A percentile compares a stretch with the other conserved stretches of the same genome.
Conservation (phyloP, 768 basidiomycete species). For the Mycena alexandri region DNA sequence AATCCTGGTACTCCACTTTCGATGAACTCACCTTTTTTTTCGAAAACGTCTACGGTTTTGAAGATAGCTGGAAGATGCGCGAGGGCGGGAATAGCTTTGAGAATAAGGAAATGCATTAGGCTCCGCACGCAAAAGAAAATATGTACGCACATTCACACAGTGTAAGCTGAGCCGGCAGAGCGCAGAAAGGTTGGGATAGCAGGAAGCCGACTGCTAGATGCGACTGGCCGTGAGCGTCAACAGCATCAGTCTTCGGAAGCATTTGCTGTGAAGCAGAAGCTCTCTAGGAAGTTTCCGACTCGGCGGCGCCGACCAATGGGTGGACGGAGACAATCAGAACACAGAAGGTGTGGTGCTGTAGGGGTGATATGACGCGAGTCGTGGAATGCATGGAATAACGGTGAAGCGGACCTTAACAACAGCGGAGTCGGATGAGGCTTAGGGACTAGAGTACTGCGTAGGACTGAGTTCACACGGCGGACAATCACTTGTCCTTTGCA, state of each 20-base stretch:
- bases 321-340: slow-evolving; percentile 1
- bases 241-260: slow-evolving; percentile 6
- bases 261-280: slow-evolving; percentile 1
- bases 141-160: background rate
- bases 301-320: slow-evolving; percentile 3
- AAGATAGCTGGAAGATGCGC: background rate
- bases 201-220: slow-evolving; percentile 4
- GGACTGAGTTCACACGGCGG: background rate
- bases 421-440: background rate
- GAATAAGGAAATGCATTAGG: slow-evolving; percentile 1
- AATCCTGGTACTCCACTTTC: no score
- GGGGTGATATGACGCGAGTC: slow-evolving; percentile 7
- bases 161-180: background rate
- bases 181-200: slow-evolving; percentile 4
- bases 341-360: background rate
- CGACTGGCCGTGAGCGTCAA: slow-evolving; percentile 1
- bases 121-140: background rate
- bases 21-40: no score
- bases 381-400: slow-evolving; percentile 7
- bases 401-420: slow-evolving; percentile 3
- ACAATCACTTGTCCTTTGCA: no score
- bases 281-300: background rate
- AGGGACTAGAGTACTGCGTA: slow-evolving; percentile 1
- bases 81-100: background rate
- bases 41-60: no score